Conservation (phyloP, 2,329 filamentous ascomycete genomes). For the Paecilomyces sp. region DNA sequence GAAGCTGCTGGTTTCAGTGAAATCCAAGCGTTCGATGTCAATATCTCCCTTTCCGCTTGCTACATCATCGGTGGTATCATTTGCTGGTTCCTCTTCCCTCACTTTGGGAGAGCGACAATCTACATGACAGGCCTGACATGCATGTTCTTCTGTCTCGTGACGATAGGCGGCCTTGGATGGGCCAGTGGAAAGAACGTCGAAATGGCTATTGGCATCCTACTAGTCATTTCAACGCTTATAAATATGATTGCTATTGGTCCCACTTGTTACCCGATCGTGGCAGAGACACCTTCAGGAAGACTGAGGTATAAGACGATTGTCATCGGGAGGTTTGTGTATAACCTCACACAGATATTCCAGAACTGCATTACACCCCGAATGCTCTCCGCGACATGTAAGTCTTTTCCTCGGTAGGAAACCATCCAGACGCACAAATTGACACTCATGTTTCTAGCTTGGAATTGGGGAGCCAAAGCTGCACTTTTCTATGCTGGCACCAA, state of each 20-base stretch:
- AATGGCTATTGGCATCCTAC: constrained; percentile 32
- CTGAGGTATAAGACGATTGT: constrained; percentile 40
- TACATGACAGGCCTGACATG: constrained; percentile 34
- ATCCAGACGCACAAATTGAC: neutral
- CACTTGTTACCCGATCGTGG: constrained; percentile 46
- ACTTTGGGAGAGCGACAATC: constrained; percentile 34
- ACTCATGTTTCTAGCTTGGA: constrained; percentile 15
- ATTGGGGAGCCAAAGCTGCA: constrained; percentile 30
- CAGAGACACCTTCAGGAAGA: constrained; percentile 47
- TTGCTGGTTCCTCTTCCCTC: constrained; percentile 35
- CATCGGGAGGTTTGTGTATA: constrained; percentile 44
- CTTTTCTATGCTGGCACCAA: constrained; percentile 33
- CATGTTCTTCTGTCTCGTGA: constrained; percentile 33
- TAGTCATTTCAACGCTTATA: constrained; percentile 46
- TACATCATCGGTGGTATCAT: constrained; percentile 34
- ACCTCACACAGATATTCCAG: constrained; percentile 40
- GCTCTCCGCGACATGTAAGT: constrained; percentile 17
- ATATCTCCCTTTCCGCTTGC: constrained; percentile 34
- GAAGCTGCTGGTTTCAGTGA: constrained; percentile 31
- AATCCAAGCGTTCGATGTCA: constrained; percentile 32
- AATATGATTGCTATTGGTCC: constrained; percentile 51
- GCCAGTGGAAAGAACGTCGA: constrained; percentile 12
- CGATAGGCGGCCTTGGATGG: constrained; percentile 27
- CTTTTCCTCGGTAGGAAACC: neutral
- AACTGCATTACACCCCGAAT: constrained; percentile 27